These are phyloP conservation scores for Dactylellina haptotyla DNA, from an alignment of 2,329 filamentous ascomycete species.

Conservation along the genomic window DNA sequence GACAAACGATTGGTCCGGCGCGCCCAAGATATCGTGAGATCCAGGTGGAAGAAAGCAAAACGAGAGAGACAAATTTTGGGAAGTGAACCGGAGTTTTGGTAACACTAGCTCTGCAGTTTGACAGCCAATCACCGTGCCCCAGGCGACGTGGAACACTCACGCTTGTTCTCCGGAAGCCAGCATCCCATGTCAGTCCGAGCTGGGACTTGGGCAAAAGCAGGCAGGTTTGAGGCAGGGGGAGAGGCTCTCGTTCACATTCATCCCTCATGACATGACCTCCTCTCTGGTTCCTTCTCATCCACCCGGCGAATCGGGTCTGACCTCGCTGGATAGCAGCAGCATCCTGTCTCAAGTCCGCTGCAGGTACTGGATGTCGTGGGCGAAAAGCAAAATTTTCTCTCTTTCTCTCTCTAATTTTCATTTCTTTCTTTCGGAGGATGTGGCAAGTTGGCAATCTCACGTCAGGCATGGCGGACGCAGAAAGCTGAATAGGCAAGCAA, in stretches of 20 bases:
- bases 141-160: slow-evolving; percentile 52
- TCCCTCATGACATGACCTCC: slow-evolving; percentile 33
- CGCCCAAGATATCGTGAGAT: slow-evolving; percentile 52
- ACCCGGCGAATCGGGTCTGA: slow-evolving; percentile 45
- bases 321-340: slow-evolving; percentile 4
- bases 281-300: too few relatives aligned
- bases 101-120: slow-evolving; percentile 37
- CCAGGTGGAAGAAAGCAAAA: slow-evolving; percentile 50
- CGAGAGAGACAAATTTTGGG: slow-evolving; percentile 52
- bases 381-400: background rate
- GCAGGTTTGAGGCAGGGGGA: slow-evolving; percentile 27
- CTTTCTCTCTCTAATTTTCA: background rate
- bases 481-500: slow-evolving; percentile 14
- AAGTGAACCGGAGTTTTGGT: slow-evolving; percentile 51
- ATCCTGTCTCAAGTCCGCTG: background rate
- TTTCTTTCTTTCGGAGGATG: background rate
- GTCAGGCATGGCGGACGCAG: slow-evolving; percentile 11
- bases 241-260: slow-evolving; percentile 4
- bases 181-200: slow-evolving; percentile 37
- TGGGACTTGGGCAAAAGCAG: slow-evolving; percentile 26
- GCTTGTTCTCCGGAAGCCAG: slow-evolving; percentile 41
- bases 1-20: slow-evolving; percentile 49
- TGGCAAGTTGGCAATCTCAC: background rate
- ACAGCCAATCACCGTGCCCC: slow-evolving; percentile 48
- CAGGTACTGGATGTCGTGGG: background rate